Base-by-base conservation (phyloP, 73 alveolate species). In the Strombidium stylifer region DNA sequence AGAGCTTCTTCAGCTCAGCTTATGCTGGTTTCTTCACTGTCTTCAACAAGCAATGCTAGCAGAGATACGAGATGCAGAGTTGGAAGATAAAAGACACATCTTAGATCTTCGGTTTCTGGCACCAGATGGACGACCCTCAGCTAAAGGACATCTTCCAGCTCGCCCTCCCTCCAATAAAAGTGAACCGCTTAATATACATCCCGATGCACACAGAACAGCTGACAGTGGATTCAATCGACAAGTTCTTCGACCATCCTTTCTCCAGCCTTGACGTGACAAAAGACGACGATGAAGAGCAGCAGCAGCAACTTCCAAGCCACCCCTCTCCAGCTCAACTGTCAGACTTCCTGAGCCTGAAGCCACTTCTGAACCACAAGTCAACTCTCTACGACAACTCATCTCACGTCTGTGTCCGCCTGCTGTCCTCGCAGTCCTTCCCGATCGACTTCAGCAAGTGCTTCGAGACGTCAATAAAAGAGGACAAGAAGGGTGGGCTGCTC, bases 181-280 rank as follows among this genome's bases (percentile, higher is more conserved):
- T 46, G 7, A 69, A 74, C 30, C 54, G 62, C 27, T 57, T 40
- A 1, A 46, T 74, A 2, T 74, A 62, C 25, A 27, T 74, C 16
- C 87, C 87, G 15, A 74, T 74, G 87, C 46, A 37, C 0, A 80
- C 61, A 50, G 58, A 36, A 7, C 31, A 35, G 0, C 55, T 73
- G 18, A 73, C 86, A 23, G 37, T 26, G 14, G 56, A 52, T 1
- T 36, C 37, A 25, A 42, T 60, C 12, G 24, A 14, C 24, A 20
- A 41, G 1, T 26, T 40, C 14, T 60, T 60, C 6, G 11, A 6
- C 16, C 41, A 6, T 24, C 35, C 37, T n/a, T n/a, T n/a, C n/a
- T n/a, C n/a, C n/a, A n/a, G n/a, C n/a, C n/a, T n/a, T n/a, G n/a
- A n/a, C n/a, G n/a, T n/a, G n/a, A n/a, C n/a, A n/a, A n/a, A n/a